Percentiles rank a stretch among this genome's conserved stretches.
Conservation (phyloP, 176 grass and related monocot genomes). For the Oryza officinalis region DNA sequence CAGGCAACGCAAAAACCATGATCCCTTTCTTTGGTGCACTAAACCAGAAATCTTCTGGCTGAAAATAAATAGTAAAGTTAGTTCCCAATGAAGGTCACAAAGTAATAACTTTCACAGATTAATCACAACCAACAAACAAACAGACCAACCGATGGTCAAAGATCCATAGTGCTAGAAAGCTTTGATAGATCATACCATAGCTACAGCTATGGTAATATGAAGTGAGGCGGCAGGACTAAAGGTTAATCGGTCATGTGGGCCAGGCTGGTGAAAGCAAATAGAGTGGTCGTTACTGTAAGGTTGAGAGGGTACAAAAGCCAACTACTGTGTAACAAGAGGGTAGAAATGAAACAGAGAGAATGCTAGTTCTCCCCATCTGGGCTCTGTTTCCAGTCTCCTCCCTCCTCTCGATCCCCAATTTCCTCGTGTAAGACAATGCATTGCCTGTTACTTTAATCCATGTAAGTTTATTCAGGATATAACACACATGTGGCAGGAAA, state of each 20-base stretch:
- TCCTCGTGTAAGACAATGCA: neutral
- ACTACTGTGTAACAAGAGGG: neutral
- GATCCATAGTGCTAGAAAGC: conserved; percentile 12
- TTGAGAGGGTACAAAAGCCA: neutral
- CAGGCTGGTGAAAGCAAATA: neutral
- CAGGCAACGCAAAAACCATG: conserved; percentile 97
- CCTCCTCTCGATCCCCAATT: neutral
- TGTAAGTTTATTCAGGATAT: neutral
- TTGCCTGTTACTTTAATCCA: neutral
- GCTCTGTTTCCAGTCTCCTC: neutral
- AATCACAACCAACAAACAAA: conserved; percentile 10
- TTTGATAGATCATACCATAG: conserved; percentile 13
- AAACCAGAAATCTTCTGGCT: conserved; percentile 99
- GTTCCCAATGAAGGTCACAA: conserved; percentile 11
- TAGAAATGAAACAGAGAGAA: neutral
- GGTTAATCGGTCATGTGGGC: neutral
- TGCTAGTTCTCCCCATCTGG: neutral
- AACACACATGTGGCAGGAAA: neutral
- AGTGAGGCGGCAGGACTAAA: neutral
- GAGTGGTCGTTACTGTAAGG: neutral
- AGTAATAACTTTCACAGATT: conserved; percentile 7
- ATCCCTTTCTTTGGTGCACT: conserved; percentile 95
- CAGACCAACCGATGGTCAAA: conserved; percentile 13
- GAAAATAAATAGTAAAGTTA: conserved; percentile 56
- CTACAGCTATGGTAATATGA: neutral